Conservation (phyloP, 2,329 filamentous ascomycete genomes). For the Neobulgaria alba region DNA sequence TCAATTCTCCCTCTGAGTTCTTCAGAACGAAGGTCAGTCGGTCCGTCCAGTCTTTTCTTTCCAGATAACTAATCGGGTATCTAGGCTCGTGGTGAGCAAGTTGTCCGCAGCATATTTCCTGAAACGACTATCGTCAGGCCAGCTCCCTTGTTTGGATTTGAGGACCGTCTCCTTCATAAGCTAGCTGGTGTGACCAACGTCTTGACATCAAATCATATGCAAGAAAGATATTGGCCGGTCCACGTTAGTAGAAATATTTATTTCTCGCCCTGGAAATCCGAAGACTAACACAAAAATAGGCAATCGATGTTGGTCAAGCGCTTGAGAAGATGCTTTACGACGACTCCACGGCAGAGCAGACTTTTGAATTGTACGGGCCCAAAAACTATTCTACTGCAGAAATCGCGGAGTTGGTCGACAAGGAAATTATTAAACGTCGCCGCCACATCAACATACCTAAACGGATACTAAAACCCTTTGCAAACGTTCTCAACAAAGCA, state of each 20-base stretch:
- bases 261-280: not conserved
- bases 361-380: constrained; percentile 89
- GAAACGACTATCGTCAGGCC: constrained; percentile 96
- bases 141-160: constrained; percentile 87
- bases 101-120: constrained; percentile 82
- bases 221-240: constrained; percentile 83
- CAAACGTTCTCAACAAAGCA: constrained; percentile 65
- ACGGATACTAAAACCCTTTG: constrained; percentile 64
- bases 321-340: constrained; percentile 87
- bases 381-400: constrained; percentile 85
- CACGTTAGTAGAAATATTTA: constrained; percentile 50
- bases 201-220: constrained; percentile 87
- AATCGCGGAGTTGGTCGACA: constrained; percentile 80
- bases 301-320: constrained; percentile 80
- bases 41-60: not conserved
- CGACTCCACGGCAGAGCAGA: constrained; percentile 82
- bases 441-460: constrained; percentile 90
- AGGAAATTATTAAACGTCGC: constrained; percentile 83
- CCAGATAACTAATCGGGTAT: not conserved
- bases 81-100: constrained; percentile 68
- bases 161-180: constrained; percentile 83
- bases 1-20: constrained; percentile 77
- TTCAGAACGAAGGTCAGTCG: constrained; percentile 71
- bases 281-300: constrained; percentile 37
- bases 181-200: constrained; percentile 74